These are phyloP conservation scores for Dictyostelium citrinum DNA, from an alignment of 78 protist species.

Conservation along the genomic window DNA sequence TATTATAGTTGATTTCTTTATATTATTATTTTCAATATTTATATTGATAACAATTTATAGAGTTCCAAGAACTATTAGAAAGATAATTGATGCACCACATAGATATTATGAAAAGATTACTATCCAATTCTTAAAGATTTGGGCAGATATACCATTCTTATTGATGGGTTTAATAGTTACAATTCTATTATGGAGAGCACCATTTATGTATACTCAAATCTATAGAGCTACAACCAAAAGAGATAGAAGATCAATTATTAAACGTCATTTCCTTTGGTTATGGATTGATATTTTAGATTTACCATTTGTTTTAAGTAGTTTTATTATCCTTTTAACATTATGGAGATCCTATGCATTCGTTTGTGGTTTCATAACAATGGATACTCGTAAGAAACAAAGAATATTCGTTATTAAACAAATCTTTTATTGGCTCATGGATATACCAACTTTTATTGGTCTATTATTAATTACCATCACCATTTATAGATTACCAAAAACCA, in stretches of 20 bases:
- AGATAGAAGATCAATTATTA: not conserved
- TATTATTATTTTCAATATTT: not conserved
- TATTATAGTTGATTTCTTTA: constrained; percentile 19
- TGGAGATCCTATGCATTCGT: constrained; percentile 71
- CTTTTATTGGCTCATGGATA: constrained; percentile 56
- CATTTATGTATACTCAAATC: constrained; percentile 25
- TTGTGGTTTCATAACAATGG: constrained; percentile 21
- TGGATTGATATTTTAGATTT: constrained; percentile 78
- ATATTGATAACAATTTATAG: constrained; percentile 24
- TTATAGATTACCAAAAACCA: constrained; percentile 32
- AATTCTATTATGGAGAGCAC: constrained; percentile 57
- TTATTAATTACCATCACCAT: constrained; percentile 25
- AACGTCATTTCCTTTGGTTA: constrained; percentile 61
- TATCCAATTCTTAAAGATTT: constrained; percentile 24
- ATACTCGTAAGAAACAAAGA: constrained; percentile 21
- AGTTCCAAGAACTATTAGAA: not conserved
- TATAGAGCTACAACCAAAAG: not conserved
- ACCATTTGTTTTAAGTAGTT: constrained; percentile 61
- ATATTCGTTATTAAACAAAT: constrained; percentile 25
- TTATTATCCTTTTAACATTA: constrained; percentile 47
- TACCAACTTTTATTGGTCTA: constrained; percentile 72
- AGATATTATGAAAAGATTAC: not conserved
- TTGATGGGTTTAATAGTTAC: constrained; percentile 31
- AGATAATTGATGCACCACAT: not conserved
- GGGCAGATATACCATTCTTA: constrained; percentile 46